A percentile compares a stretch with the other conserved stretches of the same genome.
These are phyloP conservation scores for Teratosphaeria zuluensis DNA, from an alignment of 2,329 filamentous ascomycete species.

Conservation along the genomic window DNA sequence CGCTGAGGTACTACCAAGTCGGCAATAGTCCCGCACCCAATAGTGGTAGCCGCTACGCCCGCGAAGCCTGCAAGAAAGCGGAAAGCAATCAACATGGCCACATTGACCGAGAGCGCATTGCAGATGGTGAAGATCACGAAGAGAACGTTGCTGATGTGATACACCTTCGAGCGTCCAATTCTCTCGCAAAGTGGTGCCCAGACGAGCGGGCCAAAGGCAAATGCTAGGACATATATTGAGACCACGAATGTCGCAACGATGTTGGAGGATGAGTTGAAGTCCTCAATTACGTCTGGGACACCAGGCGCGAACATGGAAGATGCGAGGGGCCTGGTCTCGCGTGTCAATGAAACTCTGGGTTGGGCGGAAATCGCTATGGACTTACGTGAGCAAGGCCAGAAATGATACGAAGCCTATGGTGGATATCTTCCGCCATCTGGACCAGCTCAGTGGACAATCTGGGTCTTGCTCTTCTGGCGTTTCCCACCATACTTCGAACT, in stretches of 20 bases:
- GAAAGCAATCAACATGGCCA: constrained; percentile 20
- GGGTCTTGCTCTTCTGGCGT: not conserved
- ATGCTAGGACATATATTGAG: constrained; percentile 40
- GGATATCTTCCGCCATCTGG: not conserved
- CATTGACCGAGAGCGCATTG: constrained; percentile 17
- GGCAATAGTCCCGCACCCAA: constrained; percentile 38
- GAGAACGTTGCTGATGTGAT: constrained; percentile 20
- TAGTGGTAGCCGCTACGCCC: constrained; percentile 27
- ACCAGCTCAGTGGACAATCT: not conserved
- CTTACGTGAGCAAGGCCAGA: not conserved
- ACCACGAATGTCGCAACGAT: constrained; percentile 55
- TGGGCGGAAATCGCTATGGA: not conserved
- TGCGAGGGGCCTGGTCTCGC: constrained; percentile 35
- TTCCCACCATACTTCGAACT: not conserved
- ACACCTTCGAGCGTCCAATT: constrained; percentile 24
- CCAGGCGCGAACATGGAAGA: constrained; percentile 59
- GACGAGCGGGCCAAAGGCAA: not conserved
- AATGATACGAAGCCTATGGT: not conserved
- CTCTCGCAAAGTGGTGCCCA: constrained; percentile 22
- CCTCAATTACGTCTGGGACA: constrained; percentile 51
- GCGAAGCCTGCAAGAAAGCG: constrained; percentile 24
- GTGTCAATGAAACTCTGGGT: not conserved
- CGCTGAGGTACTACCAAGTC: constrained; percentile 35
- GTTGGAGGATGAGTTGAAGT: constrained; percentile 47
- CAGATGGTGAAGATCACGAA: constrained; percentile 23